Base-by-base conservation (phyloP, 1,284 basidiomycete genomes). In the Ustilago sp. region DNA sequence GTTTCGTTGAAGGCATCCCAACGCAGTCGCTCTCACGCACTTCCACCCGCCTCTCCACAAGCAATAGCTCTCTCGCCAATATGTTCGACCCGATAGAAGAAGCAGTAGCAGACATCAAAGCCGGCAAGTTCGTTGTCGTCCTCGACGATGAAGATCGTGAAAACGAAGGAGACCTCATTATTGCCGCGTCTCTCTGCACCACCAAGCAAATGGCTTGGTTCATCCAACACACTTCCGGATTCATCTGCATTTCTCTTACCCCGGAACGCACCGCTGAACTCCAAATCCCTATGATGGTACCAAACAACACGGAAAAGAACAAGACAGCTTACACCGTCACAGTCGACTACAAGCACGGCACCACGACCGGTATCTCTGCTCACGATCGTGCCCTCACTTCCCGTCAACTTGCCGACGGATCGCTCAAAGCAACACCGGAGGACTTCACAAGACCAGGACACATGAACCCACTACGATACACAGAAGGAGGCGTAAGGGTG, bases 131-230 rank as follows among this genome's bases (percentile, higher is more conserved):
- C 59, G 83, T 85, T 7, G 77, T 86, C 6, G 82, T 86, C 13
- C 77, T 86, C 45, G 84, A 86, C 68, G 81, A 82, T 52, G 84
- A 86, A 63, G 77, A 85, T 53, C 81, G 84, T 8, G 84, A 86
- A 63, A 86, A 86, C 63, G 84, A 86, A 64, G 84, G 84, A 23
- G 84, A 86, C 55, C 72, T 85, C 15, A 81, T 86, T 74, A 77
- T 82, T 39, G 69, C 84, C 11, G 84, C 83, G 0, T 63, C 76
- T 19, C 70, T 60, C n/a, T 76, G 93, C 77, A 94, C 94, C 23
- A 94, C 94, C 0, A 93, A 97, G 87, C 94, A 96, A 83, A 98
- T 99, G 96, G 97, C 97, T 1, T 99, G 94, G 94, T 93, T 99
- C 90, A 95, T 99, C 86, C 92, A 92, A 85, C 92, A 96, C 87